Evolutionary conservation across 2,329 filamentous ascomycete species (phyloP), one percentile per base, ranked within the genome.

Genomic region (Orbilia quercus): DNA sequence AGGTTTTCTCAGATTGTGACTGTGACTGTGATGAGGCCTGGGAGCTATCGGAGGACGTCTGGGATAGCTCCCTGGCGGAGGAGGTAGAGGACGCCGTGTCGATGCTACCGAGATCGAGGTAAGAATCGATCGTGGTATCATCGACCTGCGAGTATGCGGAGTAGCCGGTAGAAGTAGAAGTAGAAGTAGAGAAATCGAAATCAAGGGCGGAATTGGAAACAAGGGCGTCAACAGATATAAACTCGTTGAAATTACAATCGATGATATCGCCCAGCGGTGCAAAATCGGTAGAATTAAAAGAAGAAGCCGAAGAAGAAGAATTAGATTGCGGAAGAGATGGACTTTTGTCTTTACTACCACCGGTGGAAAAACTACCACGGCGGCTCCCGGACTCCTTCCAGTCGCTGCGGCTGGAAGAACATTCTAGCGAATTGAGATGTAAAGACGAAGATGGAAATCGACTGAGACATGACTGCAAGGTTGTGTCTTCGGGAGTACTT

Each of bases 201-300:
- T 63, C 31, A 38, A 51, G 45, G 50, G 65, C 36, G 2, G 57
- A 53, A 60, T 44, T 44, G 7, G 57, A 38, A 53, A 53, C 25
- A 58, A 63, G 63, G 14, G 51, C 50, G 48, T 71, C 66, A 45
- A 71, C 66, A 16, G 66, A 62, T 42, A 71, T 40, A 57, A 71
- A 64, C 40, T 71, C 66, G 40, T 71, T 34, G 23, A 71, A 63
- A 71, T 69, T 69, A 69, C 58, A 63, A 71, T 72, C 67, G 25
- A 65, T 55, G 25, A 53, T 60, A 64, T 64, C 66, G 42, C 51
- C 58, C 50, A 40, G 18, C 48, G 48, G 14, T 16, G 38, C 14
- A 16, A 58, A 58, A 42, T 42, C 25, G 12, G 22, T 31, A 59
- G 2, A 44, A 45, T 20, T 23, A 14, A 20, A 58, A 20, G 40